A percentile compares a stretch with the other conserved stretches of the same genome.
phyloP scores from a whole-genome alignment of 176 grass and related monocot species.

The Rhynchospora breviuscula region DNA sequence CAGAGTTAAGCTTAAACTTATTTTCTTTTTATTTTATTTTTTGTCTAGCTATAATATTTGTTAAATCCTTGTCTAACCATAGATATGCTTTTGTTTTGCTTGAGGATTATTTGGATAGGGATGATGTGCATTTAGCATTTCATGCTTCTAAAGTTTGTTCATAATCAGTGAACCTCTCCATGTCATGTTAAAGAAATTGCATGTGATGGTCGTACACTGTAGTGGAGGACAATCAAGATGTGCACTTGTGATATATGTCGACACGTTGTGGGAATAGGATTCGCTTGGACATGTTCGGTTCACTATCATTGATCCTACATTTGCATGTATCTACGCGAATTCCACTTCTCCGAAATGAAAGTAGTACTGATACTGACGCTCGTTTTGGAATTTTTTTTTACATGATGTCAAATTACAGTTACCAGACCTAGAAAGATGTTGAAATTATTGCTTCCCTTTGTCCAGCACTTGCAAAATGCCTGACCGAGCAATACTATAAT shows the following conservation, averaged over 20 bases:
- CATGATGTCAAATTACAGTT: not conserved
- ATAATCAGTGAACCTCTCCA: not conserved
- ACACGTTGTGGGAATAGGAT: not conserved
- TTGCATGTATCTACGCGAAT: not conserved
- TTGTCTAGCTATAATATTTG: conserved; percentile 21
- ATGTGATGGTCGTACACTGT: not conserved
- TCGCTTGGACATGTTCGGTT: not conserved
- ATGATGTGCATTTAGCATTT: not conserved
- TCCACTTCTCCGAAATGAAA: not conserved
- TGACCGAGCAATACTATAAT: not conserved
- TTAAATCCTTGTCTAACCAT: not conserved
- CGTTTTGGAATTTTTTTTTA: not conserved
- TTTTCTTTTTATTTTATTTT: conserved; percentile 6
- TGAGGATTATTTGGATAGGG: not conserved
- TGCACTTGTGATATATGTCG: not conserved
- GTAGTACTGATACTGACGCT: not conserved
- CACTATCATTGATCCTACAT: not conserved
- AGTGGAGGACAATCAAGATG: not conserved
- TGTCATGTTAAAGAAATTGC: not conserved
- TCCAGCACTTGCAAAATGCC: not conserved
- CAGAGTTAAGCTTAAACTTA: conserved; percentile 24
- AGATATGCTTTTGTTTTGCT: not conserved
- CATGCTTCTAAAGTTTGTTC: not conserved
- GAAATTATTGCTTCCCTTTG: not conserved
- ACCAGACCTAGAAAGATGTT: not conserved